Percentiles rank a stretch among this genome's conserved stretches.
Conservation (phyloP, 1,284 basidiomycete genomes). For the Cerioporus squamosus region DNA sequence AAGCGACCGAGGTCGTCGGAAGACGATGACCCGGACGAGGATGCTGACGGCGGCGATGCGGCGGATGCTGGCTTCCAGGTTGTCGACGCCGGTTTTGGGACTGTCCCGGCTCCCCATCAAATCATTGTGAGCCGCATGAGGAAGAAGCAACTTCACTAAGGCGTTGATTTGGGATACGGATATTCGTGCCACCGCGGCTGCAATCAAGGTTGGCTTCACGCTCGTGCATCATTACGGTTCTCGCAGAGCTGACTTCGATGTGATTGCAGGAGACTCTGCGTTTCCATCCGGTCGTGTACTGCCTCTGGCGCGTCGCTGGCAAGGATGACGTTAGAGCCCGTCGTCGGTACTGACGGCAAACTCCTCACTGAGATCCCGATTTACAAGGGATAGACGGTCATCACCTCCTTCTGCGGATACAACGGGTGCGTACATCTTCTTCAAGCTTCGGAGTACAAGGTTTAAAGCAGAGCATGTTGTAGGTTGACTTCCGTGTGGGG, state of each 20-base stretch:
- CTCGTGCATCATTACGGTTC: constrained; percentile 33
- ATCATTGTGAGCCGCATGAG: no score
- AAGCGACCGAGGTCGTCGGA: no score
- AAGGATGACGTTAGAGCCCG: constrained; percentile 41
- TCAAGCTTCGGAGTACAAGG: not conserved
- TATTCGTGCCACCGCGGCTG: no score
- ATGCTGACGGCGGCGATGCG: no score
- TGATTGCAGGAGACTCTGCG: constrained; percentile 46
- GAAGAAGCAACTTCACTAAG: no score
- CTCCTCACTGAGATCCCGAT: constrained; percentile 38
- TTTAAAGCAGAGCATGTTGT: not conserved
- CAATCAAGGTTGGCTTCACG: not conserved
- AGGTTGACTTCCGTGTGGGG: constrained; percentile 48
- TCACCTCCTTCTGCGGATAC: constrained; percentile 35
- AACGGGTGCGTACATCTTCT: constrained; percentile 31
- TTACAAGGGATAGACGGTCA: constrained; percentile 40
- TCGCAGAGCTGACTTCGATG: constrained; percentile 39
- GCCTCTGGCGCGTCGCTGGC: constrained; percentile 34
- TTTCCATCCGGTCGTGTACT: constrained; percentile 38
- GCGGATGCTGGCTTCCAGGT: no score
- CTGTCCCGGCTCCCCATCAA: no score
- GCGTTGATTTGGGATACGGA: no score
- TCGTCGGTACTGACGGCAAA: constrained; percentile 35
- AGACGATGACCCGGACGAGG: no score
- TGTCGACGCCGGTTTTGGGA: no score